These are phyloP conservation scores for Schizosaccharomyces versatilis DNA, from an alignment of 1,139 yeast species.

Conservation along the genomic window DNA sequence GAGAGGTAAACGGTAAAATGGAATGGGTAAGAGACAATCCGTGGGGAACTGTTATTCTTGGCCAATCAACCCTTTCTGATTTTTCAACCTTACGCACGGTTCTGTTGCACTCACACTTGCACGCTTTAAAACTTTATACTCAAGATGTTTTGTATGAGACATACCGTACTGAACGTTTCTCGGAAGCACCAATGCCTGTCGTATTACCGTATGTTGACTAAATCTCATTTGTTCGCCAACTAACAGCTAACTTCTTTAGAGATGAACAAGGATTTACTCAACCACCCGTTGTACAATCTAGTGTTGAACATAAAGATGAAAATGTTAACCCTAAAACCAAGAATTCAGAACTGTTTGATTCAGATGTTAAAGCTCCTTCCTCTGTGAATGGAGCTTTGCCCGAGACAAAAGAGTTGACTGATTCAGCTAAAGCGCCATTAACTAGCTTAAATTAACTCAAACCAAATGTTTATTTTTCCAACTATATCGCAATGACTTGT, in stretches of 20 bases:
- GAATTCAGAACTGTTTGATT: neutral
- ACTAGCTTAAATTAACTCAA: too few relatives aligned
- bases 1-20: constrained; percentile 38
- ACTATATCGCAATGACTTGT: too few relatives aligned
- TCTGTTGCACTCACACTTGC: constrained; percentile 53
- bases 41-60: constrained; percentile 81
- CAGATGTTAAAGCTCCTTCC: neutral
- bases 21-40: constrained; percentile 52
- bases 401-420: too few relatives aligned
- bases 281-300: neutral
- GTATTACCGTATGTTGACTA: neutral
- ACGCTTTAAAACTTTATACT: constrained; percentile 79
- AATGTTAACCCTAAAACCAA: neutral
- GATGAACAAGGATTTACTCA: neutral
- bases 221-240: neutral
- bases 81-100: constrained; percentile 67
- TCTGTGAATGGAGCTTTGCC: too few relatives aligned
- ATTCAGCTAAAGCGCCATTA: too few relatives aligned
- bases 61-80: constrained; percentile 65
- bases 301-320: neutral
- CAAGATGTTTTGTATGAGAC: constrained; percentile 80
- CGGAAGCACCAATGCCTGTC: constrained; percentile 15
- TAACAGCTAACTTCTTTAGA: neutral
- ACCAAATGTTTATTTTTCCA: too few relatives aligned
- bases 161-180: constrained; percentile 75